These are phyloP conservation scores for Claviceps purpurea DNA, from an alignment of 2,329 filamentous ascomycete species.

Conservation along the genomic window DNA sequence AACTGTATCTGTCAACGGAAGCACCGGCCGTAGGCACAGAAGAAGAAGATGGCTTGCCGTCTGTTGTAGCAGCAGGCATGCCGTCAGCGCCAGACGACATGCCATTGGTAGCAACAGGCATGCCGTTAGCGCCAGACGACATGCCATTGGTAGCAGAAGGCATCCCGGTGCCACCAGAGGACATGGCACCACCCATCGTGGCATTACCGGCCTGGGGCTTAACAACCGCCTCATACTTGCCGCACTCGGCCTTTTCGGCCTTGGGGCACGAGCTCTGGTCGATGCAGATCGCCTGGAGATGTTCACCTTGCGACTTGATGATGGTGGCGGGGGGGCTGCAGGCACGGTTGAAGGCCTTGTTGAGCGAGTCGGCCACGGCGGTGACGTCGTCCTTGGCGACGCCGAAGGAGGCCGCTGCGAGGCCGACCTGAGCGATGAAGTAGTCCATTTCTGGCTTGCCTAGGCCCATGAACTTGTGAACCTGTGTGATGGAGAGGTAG, in stretches of 20 bases:
- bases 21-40: conserved; percentile 13
- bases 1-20: conserved; percentile 12
- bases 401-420: conserved; percentile 44
- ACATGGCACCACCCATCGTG: conserved; percentile 3
- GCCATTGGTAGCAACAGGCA: background rate
- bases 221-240: conserved; percentile 23
- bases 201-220: conserved; percentile 9
- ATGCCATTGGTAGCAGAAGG: conserved; percentile 2
- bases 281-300: conserved; percentile 44
- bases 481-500: conserved; percentile 12
- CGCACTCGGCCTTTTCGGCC: conserved; percentile 31
- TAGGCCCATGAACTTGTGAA: conserved; percentile 49
- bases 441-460: conserved; percentile 37
- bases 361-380: conserved; percentile 34
- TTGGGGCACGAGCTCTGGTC: conserved; percentile 30
- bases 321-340: conserved; percentile 34
- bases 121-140: background rate
- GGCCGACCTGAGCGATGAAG: conserved; percentile 45
- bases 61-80: background rate
- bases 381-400: conserved; percentile 39
- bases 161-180: conserved; percentile 1
- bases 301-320: conserved; percentile 28
- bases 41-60: conserved; percentile 2
- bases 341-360: conserved; percentile 34
- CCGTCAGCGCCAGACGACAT: conserved; percentile 3